Evolutionary conservation across 108 stramenopile genomes (phyloP), one percentile per base, ranked within the genome.

Genomic region (Pseudonitzschia pungens): DNA sequence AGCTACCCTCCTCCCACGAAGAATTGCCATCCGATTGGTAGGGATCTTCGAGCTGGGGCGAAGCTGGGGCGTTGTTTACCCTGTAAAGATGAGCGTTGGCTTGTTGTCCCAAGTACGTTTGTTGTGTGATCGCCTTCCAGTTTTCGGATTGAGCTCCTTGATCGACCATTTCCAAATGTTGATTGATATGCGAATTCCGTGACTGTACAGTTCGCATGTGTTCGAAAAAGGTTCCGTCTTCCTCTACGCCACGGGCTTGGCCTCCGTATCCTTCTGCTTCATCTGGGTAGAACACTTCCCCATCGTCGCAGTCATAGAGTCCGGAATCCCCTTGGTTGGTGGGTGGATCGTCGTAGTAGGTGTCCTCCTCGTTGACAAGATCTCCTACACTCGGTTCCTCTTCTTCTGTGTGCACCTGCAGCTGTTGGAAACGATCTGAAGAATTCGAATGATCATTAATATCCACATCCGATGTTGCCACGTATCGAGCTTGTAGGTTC

Each of bases 1-100:
- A 67, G 29, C 66, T 67, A 21, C 66, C 66, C 36, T 67, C 66
- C 24, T 67, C 66, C 66, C 66, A 67, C 66, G 66, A 67, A 50
- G 22, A 24, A 40, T 50, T 67, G 6, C 66, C 36, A 50, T 67
- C 66, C 12, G 62, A 63, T 6, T 28, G 9, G 20, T 63, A 63
- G 10, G 66, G 45, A 16, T 67, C 62, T 41, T 63, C 62, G 18
- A 63, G 62, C 45, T 67, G 66, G 16, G 66, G 45, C 28, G 36
- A 67, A 40, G n/a, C 42, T 67, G 42, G 40, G 18, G 4, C 64
- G 10, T 33, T 24, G 57, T 58, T 58, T 14, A 24, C 24, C 26
- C 11, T 58, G 27, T 58, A 14, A 4, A 58, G 57, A 57, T 57
- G n/a, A 12, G 56, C 56, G 29, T n/a, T 31, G 4, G 7, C n/a